Base-by-base conservation (phyloP, 2,329 filamentous ascomycete genomes). In the Fusarium burgessii region DNA sequence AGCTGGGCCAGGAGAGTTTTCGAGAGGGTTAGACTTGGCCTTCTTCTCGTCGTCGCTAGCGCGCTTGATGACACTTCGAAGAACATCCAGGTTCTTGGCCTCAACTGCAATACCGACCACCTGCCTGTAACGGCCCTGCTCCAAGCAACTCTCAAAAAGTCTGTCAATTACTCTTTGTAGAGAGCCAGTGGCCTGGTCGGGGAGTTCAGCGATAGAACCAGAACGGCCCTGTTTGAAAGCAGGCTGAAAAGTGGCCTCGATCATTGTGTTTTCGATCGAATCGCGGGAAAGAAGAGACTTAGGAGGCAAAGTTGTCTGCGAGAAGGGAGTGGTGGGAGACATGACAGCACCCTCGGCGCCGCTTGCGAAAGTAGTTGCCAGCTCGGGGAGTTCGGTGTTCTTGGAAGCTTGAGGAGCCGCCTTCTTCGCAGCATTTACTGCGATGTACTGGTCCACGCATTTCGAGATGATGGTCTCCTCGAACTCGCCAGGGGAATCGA, bases 401-500 rank as follows among this genome's bases (percentile, higher is more conserved):
- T 83, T 81, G n/a, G 78, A 78, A 40, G 78, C 78, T 73, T 82
- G 82, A 50, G 86, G 78, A 17, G 83, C 80, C 23, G 81, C 78
- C 75, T 88, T 85, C 73, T 86, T 84, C 66, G 86, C 83, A 45
- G 86, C 84, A 54, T 85, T 87, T 45, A 95, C 88, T 65, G 93
- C 91, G 78, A 99, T 98, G 84, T 98, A 99, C 73, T 97, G 97
- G 82, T 99, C 96, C 78, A 99, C 90, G 79, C 96, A 99, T 88
- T 97, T 98, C 66, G 95, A 95, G 81, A 98, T 95, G 84, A 99
- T 98, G 62, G 96, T 99, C 85, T 99, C 95, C 82, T 99, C 96
- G 78, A 97, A 99, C 85, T 99, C 96, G 82, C 94, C 93, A 56
- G 93, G 92, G 58, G 91, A 88, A 78, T 98, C 93, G 73, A 98